These are phyloP conservation scores for button mushroom (Agaricus bisporus) DNA, from an alignment of 768 basidiomycete genomes.

Conservation along the genomic window DNA sequence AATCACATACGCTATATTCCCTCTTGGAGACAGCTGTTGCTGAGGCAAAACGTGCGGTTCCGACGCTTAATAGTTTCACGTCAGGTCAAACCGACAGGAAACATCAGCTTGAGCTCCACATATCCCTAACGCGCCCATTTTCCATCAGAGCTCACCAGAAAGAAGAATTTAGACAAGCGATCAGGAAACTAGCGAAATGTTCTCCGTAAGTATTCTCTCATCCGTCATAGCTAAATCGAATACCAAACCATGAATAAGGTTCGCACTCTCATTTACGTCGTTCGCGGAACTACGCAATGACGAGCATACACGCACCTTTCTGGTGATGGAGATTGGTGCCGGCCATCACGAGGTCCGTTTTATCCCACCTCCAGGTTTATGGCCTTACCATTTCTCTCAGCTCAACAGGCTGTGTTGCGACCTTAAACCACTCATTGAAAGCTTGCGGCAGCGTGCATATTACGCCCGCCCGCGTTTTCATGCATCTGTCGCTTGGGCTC, in stretches of 20 bases:
- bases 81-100: constrained; percentile 25
- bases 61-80: constrained; percentile 29
- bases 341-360: constrained; percentile 66
- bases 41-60: constrained; percentile 37
- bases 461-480: constrained; percentile 83
- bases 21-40: constrained; percentile 39
- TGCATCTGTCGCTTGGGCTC: constrained; percentile 83
- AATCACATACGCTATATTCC: constrained; percentile 35
- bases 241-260: constrained; percentile 28
- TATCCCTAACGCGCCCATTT: constrained; percentile 81
- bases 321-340: constrained; percentile 77
- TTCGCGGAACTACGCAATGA: constrained; percentile 74
- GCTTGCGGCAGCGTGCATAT: constrained; percentile 70
- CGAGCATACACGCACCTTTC: constrained; percentile 74
- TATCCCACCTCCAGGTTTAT: background rate
- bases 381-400: constrained; percentile 32
- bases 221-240: background rate
- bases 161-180: constrained; percentile 59
- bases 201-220: constrained; percentile 34
- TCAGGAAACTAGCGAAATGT: constrained; percentile 46
- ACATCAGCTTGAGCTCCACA: constrained; percentile 52
- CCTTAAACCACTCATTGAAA: constrained; percentile 51
- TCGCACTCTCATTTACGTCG: constrained; percentile 63
- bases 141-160: constrained; percentile 77
- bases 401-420: constrained; percentile 46